Evolutionary conservation across 345 rosid species (phyloP), one percentile per base, ranked within the genome.

Genomic region (Barbarea vulgaris): DNA sequence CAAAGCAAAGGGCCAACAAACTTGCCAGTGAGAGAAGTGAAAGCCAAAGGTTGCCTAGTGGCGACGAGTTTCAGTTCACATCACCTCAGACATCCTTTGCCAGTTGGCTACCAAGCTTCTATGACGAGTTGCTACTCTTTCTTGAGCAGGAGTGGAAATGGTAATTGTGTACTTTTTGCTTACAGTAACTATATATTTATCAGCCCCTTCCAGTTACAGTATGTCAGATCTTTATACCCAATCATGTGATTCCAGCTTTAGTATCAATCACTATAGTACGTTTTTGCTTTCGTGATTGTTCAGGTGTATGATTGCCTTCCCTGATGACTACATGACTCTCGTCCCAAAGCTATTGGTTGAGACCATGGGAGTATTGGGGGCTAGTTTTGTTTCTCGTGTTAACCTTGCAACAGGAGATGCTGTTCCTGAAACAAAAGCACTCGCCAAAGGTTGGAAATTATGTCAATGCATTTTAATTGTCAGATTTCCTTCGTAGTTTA

Each of bases 111-210:
- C 97, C 99, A 25, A 85, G 85, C 85, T 95, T 95, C 85, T 92
- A 92, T 34, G 99, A 95, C 67, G 98, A 90, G 73, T 78, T 95
- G 81, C 85, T 92, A 28, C 97, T 95, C 63, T 95, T 86, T 87
- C 93, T 95, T 57, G 99, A 95, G 83, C 93, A 92, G 84, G 98
- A 95, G 80, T 95, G 98, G 99, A 92, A 95, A 77, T 95, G 99
- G 99, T 95, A 90, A 36, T 48, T 61, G 5, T 36, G n/a, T 36
- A 70, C 53, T 5, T 69, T 28, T 22, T 22, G 55, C 70, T 66
- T 39, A 42, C 54, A 18, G 25, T 44, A 21, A 21, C 67, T 47
- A 9, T 57, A 64, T 19, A 42, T 13, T 30, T 63, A 25, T 19
- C 25, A 13, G 31, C 5, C 30, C 12, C 37, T 30, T 41, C 24